Base-by-base conservation (phyloP, 176 grass and related monocot genomes). In the Bothriochloa decipiens region DNA sequence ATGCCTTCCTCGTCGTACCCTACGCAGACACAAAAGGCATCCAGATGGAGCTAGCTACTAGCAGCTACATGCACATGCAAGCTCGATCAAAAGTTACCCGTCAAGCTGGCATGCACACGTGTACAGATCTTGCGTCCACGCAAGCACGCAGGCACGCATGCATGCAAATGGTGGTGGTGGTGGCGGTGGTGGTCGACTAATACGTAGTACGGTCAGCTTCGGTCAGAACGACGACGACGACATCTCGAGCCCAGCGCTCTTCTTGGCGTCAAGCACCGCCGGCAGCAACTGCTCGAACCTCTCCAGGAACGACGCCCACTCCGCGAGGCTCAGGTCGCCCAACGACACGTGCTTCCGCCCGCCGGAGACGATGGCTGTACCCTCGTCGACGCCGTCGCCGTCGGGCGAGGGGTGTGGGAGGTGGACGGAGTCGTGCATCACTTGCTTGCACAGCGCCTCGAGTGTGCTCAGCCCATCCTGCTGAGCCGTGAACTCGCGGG, bases 261-360 rank as follows among this genome's bases (percentile, higher is more conserved):
- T 88, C 83, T 88, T 92, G 40, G 69, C 80, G 26, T 93, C 91
- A 5, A 98, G 64, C 43, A 89, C 96, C 41, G 79, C 83, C 22
- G 89, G 87, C 83, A 98, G 86, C 64, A 90, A 82, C 76, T 85
- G 52, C 89, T 95, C 89, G 70, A 98, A 98, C 81, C 71, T 88
- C 60, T 89, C 91, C 69, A 98, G 70, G 91, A 98, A 98, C 63
- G 68, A 36, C 16, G 22, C 49, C 96, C 96, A 98, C 82, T 91
- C 89, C 39, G 85, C 91, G 55, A 86, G 74, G 72, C 70, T 92
- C 68, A 98, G 87, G 50, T 81, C 89, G 27, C 81, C 74, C 60
- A 98, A 95, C 4, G 92, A 91, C 41, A 93, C 73, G 37, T 75
- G 83, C 75, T 88, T 83, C 26, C 55, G 35, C 63, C 80, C 81